phyloP scores from a whole-genome alignment of 495 filamentous ascomycete species.

The Hypoxylon fuscum region DNA sequence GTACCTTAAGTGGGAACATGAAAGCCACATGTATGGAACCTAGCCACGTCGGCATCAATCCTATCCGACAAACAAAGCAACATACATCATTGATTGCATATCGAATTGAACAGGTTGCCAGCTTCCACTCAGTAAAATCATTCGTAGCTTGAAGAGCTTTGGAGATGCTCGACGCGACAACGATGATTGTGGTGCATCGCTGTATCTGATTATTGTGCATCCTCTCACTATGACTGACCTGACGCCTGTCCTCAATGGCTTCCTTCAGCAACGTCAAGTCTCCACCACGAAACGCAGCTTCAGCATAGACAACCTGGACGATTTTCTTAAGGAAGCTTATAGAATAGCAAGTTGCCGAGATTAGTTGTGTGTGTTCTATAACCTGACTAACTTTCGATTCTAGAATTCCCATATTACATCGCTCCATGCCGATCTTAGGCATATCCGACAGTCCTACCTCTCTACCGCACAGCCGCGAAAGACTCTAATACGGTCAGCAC shows the following conservation, averaged over 20 bases:
- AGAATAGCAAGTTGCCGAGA: conserved; percentile 72
- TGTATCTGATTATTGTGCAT: not conserved
- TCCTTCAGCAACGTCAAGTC: conserved; percentile 67
- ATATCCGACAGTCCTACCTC: conserved; percentile 90
- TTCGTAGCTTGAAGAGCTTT: conserved; percentile 3
- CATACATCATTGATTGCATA: conserved; percentile 20
- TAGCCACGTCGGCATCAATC: conserved; percentile 29
- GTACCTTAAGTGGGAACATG: too few relatives aligned
- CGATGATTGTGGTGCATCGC: conserved; percentile 8
- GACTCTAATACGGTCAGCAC: conserved; percentile 50
- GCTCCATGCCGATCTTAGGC: conserved; percentile 78
- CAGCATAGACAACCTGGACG: conserved; percentile 68
- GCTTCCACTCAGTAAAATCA: conserved; percentile 4
- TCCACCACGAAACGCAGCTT: conserved; percentile 55
- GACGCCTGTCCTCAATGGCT: conserved; percentile 73
- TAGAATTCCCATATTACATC: conserved; percentile 87
- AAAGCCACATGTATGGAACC: not conserved
- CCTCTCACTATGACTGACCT: conserved; percentile 69
- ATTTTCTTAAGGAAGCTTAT: conserved; percentile 95
- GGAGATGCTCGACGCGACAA: conserved; percentile 2
- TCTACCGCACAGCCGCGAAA: conserved; percentile 69
- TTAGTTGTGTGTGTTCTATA: conserved; percentile 6
- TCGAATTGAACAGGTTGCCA: conserved; percentile 40
- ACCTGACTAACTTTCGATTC: conserved; percentile 19
- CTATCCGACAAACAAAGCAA: conserved; percentile 12